Percentiles rank a stretch among this genome's conserved stretches.
These are phyloP conservation scores for Hypsizygus ulmarius DNA, from an alignment of 1,284 basidiomycete species.

Conservation along the genomic window DNA sequence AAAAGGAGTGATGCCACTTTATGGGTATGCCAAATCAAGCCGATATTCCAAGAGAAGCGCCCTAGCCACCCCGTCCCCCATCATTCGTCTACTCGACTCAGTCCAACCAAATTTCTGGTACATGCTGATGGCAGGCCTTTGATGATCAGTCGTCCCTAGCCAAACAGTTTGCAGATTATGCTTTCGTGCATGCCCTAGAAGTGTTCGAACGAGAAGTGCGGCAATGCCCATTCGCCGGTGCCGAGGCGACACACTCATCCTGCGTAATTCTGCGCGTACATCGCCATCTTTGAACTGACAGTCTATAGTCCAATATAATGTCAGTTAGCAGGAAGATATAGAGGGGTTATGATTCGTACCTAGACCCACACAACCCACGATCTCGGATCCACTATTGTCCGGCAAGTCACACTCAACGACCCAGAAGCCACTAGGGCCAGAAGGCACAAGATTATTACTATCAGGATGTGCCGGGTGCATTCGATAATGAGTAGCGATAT, in stretches of 20 bases:
- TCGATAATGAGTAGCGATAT: slow-evolving; percentile 21
- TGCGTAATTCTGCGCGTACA: slow-evolving; percentile 19
- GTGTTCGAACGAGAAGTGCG: slow-evolving; percentile 14
- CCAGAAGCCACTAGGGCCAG: slow-evolving; percentile 27
- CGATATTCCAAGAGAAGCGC: slow-evolving; percentile 2
- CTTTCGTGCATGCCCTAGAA: slow-evolving; percentile 20
- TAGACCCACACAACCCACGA: slow-evolving; percentile 24
- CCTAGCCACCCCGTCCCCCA: background rate
- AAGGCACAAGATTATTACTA: slow-evolving; percentile 12
- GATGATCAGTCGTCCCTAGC: slow-evolving; percentile 20
- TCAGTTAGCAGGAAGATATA: background rate
- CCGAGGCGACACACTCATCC: slow-evolving; percentile 24
- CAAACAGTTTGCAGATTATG: slow-evolving; percentile 14
- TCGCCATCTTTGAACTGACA: slow-evolving; percentile 10
- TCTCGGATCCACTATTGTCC: slow-evolving; percentile 14
- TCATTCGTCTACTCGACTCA: background rate
- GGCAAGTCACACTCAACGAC: slow-evolving; percentile 24
- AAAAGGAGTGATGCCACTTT: slow-evolving; percentile 10
- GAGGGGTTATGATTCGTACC: slow-evolving; percentile 7
- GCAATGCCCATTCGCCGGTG: slow-evolving; percentile 24
- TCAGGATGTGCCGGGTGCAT: slow-evolving; percentile 7
- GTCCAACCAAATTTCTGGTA: slow-evolving; percentile 23
- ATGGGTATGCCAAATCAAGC: background rate
- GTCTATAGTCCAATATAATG: slow-evolving; percentile 6
- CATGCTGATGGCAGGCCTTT: slow-evolving; percentile 20